Conservation (phyloP, 2,329 filamentous ascomycete genomes). For the Alternaria burnsii region DNA sequence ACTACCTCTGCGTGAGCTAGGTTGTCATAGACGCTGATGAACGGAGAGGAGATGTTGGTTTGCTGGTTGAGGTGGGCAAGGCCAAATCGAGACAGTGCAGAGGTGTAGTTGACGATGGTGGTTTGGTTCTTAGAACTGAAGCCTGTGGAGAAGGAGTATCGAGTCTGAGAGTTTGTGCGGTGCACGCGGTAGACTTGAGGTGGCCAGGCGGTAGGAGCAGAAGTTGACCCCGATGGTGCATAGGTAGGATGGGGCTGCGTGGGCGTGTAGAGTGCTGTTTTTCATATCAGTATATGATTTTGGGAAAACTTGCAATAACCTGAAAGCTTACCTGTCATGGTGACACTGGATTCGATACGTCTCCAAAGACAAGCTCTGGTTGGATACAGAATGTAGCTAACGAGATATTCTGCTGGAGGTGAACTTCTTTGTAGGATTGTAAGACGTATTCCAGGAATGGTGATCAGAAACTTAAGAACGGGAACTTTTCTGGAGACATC, state of each 20-base stretch:
- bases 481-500: background rate
- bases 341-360: background rate
- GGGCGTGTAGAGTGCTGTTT: constrained; percentile 21
- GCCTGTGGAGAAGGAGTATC: constrained; percentile 41
- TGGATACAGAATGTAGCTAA: background rate
- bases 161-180: constrained; percentile 38
- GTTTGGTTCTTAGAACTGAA: constrained; percentile 49
- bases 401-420: background rate
- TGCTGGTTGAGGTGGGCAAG: constrained; percentile 43
- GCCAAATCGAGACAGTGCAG: constrained; percentile 35
- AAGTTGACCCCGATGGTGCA: constrained; percentile 8
- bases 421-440: background rate
- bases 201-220: constrained; percentile 36
- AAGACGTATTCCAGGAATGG: background rate
- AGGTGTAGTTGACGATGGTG: constrained; percentile 41
- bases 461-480: background rate
- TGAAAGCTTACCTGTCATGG: constrained; percentile 25
- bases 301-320: background rate
- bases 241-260: constrained; percentile 1
- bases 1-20: constrained; percentile 39
- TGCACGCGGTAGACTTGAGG: constrained; percentile 44
- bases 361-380: background rate
- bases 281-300: background rate
- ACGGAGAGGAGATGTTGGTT: constrained; percentile 47
- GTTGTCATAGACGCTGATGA: constrained; percentile 46